Evolutionary conservation across 345 rosid species (phyloP).

Genomic region (Capsella bursapastoris): DNA sequence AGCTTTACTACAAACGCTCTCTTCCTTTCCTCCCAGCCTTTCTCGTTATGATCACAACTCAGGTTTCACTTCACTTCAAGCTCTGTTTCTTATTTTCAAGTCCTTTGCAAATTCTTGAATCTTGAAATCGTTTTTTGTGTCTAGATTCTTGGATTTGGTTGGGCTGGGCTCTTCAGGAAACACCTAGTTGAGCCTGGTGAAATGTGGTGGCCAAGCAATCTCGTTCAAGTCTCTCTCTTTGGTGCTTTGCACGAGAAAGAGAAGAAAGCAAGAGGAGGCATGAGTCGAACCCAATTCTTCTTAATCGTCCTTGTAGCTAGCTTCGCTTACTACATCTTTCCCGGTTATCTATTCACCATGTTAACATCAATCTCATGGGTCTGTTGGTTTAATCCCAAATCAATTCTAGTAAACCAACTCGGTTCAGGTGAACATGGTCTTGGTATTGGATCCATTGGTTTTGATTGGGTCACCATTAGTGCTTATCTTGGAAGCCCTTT

Average conservation of each 20-base stretch:
- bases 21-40: conserved; percentile 68
- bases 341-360: conserved; percentile 64
- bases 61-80: conserved; percentile 50
- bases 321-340: conserved; percentile 73
- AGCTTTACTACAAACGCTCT: conserved; percentile 61
- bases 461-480: conserved; percentile 81
- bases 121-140: conserved; percentile 9
- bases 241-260: conserved; percentile 82
- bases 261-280: conserved; percentile 51
- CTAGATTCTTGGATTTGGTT: conserved; percentile 82
- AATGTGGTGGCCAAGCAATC: conserved; percentile 90
- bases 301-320: conserved; percentile 59
- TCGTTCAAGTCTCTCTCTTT: conserved; percentile 85
- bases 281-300: conserved; percentile 71
- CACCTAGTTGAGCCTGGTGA: conserved; percentile 89
- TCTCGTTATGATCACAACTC: conserved; percentile 78
- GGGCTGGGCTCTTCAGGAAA: conserved; percentile 82
- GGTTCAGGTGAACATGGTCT: conserved; percentile 84
- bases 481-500: conserved; percentile 80
- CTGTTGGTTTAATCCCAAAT: conserved; percentile 74
- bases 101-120: neutral
- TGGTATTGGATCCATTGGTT: conserved; percentile 72
- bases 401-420: conserved; percentile 69
- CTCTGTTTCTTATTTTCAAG: conserved; percentile 20
- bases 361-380: conserved; percentile 78